These are phyloP conservation scores for Penicillium sclerotiorum DNA, from an alignment of 2,329 filamentous ascomycete genomes.

Conservation along the genomic window DNA sequence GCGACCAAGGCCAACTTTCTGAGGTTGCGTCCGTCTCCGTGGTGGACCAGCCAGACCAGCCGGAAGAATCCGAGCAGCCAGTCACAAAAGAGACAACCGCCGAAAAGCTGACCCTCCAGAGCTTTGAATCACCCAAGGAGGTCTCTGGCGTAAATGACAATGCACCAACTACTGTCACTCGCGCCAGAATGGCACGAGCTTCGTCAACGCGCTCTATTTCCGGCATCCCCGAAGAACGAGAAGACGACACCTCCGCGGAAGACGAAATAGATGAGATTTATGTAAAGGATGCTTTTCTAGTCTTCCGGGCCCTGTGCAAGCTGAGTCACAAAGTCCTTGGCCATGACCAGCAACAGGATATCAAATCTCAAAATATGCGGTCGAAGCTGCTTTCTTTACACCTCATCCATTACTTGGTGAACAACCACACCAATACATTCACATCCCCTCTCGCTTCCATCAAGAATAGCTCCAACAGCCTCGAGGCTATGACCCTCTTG, in stretches of 20 bases:
- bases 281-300: slow-evolving; percentile 93
- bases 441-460: slow-evolving; percentile 91
- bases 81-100: slow-evolving; percentile 54
- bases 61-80: slow-evolving; percentile 45
- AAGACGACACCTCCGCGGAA: slow-evolving; percentile 48
- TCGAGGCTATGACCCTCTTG: slow-evolving; percentile 80
- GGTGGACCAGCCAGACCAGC: slow-evolving; percentile 44
- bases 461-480: slow-evolving; percentile 83
- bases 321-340: slow-evolving; percentile 89
- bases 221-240: slow-evolving; percentile 40
- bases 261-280: slow-evolving; percentile 91
- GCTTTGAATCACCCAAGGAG: slow-evolving; percentile 70
- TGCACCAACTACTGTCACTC: slow-evolving; percentile 67
- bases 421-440: slow-evolving; percentile 91
- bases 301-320: slow-evolving; percentile 97
- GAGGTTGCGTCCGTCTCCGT: slow-evolving; percentile 39
- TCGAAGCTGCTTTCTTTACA: slow-evolving; percentile 95
- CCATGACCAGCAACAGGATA: slow-evolving; percentile 87
- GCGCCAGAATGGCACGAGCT: slow-evolving; percentile 52
- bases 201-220: slow-evolving; percentile 49
- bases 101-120: slow-evolving; percentile 67
- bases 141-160: slow-evolving; percentile 68
- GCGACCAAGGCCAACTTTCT: slow-evolving; percentile 51
- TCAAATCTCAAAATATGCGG: slow-evolving; percentile 93
- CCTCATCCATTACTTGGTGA: slow-evolving; percentile 90